phyloP scores from a whole-genome alignment of 2,329 filamentous ascomycete genomes.

The Orbilia quercus region DNA sequence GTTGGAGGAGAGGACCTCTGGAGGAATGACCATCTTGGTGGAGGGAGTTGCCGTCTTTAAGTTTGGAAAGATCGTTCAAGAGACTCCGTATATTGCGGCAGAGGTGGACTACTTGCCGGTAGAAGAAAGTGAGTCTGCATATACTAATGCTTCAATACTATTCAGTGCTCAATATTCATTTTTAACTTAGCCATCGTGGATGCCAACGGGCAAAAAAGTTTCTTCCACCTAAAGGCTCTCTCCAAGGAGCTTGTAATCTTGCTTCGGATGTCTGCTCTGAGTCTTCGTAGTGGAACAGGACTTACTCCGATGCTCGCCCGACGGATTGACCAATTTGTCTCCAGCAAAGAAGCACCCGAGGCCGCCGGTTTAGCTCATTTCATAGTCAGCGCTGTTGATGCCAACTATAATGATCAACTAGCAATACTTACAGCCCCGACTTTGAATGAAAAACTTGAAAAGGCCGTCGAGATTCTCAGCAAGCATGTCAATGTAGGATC shows the following conservation, averaged over 20 bases:
- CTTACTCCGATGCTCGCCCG: conserved; percentile 87
- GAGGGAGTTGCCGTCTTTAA: conserved; percentile 83
- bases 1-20: conserved; percentile 69
- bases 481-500: conserved; percentile 87
- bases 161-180: conserved; percentile 59
- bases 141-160: background rate
- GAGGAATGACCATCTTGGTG: conserved; percentile 85
- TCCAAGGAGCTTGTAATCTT: conserved; percentile 88
- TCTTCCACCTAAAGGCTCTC: conserved; percentile 82
- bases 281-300: conserved; percentile 68
- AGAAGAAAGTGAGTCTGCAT: conserved; percentile 25
- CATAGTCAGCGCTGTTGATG: conserved; percentile 92
- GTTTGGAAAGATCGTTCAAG: conserved; percentile 78
- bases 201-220: conserved; percentile 68
- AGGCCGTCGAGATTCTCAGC: conserved; percentile 84
- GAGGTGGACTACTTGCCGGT: conserved; percentile 70
- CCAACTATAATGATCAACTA: conserved; percentile 89
- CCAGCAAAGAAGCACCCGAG: conserved; percentile 81
- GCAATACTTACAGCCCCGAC: conserved; percentile 84
- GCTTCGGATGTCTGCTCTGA: conserved; percentile 79
- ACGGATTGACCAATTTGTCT: conserved; percentile 86
- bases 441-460: conserved; percentile 79
- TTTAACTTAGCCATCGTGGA: conserved; percentile 72
- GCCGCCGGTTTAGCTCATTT: conserved; percentile 91
- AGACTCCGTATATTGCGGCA: conserved; percentile 87